Evolutionary conservation across 2,329 filamentous ascomycete genomes (phyloP), one percentile per base, ranked within the genome.

Genomic region (Penicillium brasilianum): DNA sequence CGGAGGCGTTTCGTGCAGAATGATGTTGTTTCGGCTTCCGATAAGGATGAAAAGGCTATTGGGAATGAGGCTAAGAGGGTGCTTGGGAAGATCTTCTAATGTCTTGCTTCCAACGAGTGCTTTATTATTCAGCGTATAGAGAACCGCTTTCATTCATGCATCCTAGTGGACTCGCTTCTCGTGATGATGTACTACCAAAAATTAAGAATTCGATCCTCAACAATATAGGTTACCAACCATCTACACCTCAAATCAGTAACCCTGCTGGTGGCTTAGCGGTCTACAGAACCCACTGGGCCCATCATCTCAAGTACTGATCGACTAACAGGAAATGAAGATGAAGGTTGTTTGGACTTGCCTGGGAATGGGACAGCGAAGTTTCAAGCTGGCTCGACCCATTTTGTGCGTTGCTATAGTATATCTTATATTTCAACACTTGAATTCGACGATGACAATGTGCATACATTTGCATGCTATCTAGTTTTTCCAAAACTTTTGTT

Each of bases 71-170:
- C 77, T 20, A 79, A 77, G 71, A 73, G 78, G 39, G 78, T 81
- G 10, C 64, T 82, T 63, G 76, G 77, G 20, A 81, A 81, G 74
- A 81, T 82, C 57, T 81, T 81, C 58, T 81, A 61, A 39, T 25
- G 22, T 46, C 14, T 59, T 43, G 32, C 1, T 39, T 37, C 3
- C 25, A 6, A 3, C 39, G 13, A 32, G 46, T n/a, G 32, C 16
- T 43, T 34, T 55, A 36, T 30, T 46, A 28, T 46, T 46, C 43
- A 46, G 43, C 43, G 43, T 28, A 46, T 46, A 46, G 13, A 44
- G 41, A 28, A n/a, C 22, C 3, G 13, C 14, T 7, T 46, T 46
- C 22, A 46, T 46, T 6, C 22, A 46, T 9, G 16, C 37, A 18
- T 8, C 5, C 39, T 11, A 41, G n/a, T 46, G 43, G 11, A 25